These are phyloP conservation scores for Saccharomyces hybrid DNA, from an alignment of 1,139 yeast species.

Conservation along the genomic window DNA sequence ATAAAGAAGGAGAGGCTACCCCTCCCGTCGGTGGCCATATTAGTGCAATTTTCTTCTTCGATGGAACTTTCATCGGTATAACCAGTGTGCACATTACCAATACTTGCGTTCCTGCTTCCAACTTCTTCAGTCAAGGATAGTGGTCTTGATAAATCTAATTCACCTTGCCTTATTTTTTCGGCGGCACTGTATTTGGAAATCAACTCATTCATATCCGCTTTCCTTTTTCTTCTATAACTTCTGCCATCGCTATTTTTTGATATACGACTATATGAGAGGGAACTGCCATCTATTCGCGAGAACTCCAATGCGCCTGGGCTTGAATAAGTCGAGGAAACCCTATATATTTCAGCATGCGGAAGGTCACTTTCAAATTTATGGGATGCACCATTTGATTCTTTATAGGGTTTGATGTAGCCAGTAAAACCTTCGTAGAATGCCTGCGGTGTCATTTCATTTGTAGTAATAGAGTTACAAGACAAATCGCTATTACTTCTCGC, in stretches of 20 bases:
- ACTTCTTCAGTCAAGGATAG: slow-evolving; percentile 24
- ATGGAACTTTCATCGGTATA: neutral
- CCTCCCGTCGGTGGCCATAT: neutral
- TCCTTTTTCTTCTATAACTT: slow-evolving; percentile 14
- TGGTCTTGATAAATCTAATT: slow-evolving; percentile 24
- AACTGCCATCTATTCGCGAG: neutral
- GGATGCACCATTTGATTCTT: neutral
- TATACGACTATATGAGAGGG: neutral
- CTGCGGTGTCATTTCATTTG: neutral
- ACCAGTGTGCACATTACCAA: slow-evolving; percentile 4
- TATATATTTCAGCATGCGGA: slow-evolving; percentile 2
- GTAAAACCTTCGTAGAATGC: neutral
- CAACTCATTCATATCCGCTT: slow-evolving; percentile 45
- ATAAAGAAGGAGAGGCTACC: slow-evolving; percentile 8
- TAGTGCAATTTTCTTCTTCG: neutral
- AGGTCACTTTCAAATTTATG: neutral
- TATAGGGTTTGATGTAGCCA: neutral
- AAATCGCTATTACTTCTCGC: neutral
- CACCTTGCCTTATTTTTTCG: slow-evolving; percentile 22
- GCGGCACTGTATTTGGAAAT: slow-evolving; percentile 52
- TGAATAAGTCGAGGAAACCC: slow-evolving; percentile 4
- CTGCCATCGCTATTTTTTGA: neutral
- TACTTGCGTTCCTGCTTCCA: slow-evolving; percentile 17
- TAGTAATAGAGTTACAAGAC: neutral
- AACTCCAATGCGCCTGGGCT: slow-evolving; percentile 5